Base-by-base conservation (phyloP, 202 grass and related monocot species). In the Panicum virgatum region DNA sequence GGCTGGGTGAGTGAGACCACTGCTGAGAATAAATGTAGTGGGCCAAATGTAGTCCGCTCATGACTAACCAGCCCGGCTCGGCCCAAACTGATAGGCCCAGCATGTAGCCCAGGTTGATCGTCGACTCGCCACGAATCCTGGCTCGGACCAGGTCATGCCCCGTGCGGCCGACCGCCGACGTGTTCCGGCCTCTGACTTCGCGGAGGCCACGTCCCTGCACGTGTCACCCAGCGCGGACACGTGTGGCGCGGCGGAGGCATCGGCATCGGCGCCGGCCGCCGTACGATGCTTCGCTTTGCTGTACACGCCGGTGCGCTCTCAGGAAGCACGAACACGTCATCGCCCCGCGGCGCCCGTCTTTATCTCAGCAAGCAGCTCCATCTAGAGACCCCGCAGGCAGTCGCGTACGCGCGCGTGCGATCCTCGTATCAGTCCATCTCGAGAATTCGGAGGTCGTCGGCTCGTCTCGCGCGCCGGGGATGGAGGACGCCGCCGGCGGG, bases 111-210 rank as follows among this genome's bases (percentile, higher is more conserved):
- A 30, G 30, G 30, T 30, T 30, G 30, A 30, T 30, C 2, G 30
- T 2, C 30, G 32, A 4, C 32, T 34, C 32, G 32, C n/a, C n/a
- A n/a, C n/a, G n/a, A n/a, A n/a, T 34, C 32, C 32, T 34, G 32
- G 32, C 32, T n/a, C n/a, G n/a, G n/a, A n/a, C n/a, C n/a, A n/a
- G n/a, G n/a, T n/a, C n/a, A n/a, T n/a, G n/a, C n/a, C n/a, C 3
- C 3, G 12, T 89, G 63, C 52, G 62, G 26, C 32, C 32, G 32
- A 34, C 32, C 32, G 32, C 39, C 62, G 62, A 79, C 48, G 77
- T 67, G 47, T 80, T 42, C 77, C 77, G 34, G 19, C 50, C 74
- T 63, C 73, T 77, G 43, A 80, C 62, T 71, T 70, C 82, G 19
- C 76, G 16, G 19, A 66, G 23, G 16, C 7, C 0, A 5, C 5